A percentile compares a stretch with the other conserved stretches of the same genome.
Evolutionary conservation across 768 basidiomycete species (phyloP).

Genomic region (Tricholoma sp.): DNA sequence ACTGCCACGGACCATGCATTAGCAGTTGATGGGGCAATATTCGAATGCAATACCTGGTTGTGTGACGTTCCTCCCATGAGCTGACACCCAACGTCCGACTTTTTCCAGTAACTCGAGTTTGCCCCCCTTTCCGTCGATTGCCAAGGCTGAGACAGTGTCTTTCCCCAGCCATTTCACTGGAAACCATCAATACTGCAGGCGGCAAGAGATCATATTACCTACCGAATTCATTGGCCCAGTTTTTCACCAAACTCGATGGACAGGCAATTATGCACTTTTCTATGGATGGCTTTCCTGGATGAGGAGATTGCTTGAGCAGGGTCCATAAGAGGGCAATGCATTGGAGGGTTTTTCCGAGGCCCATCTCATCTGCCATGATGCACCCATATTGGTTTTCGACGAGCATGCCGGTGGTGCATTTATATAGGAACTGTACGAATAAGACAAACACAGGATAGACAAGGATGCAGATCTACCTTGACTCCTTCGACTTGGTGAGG

Average conservation of each 20-base stretch:
- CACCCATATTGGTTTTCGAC: slow-evolving; percentile 90
- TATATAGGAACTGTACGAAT: slow-evolving; percentile 80
- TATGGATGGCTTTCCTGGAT: slow-evolving; percentile 78
- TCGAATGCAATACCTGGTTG: slow-evolving; percentile 66
- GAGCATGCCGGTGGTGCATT: slow-evolving; percentile 90
- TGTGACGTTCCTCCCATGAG: slow-evolving; percentile 83
- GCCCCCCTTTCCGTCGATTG: slow-evolving; percentile 89
- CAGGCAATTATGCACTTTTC: slow-evolving; percentile 98
- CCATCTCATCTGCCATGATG: slow-evolving; percentile 99
- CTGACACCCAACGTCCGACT: slow-evolving; percentile 87
- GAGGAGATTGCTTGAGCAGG: slow-evolving; percentile 89
- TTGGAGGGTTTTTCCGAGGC: slow-evolving; percentile 93
- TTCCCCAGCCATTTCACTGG: slow-evolving; percentile 95
- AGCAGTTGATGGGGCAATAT: background rate
- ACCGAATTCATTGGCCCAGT: slow-evolving; percentile 98
- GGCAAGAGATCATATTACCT: slow-evolving; percentile 17
- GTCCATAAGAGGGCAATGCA: slow-evolving; percentile 97
- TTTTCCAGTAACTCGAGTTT: slow-evolving; percentile 75
- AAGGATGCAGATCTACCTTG: slow-evolving; percentile 52
- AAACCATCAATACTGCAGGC: background rate
- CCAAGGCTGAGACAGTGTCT: slow-evolving; percentile 74
- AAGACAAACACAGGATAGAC: slow-evolving; percentile 1
- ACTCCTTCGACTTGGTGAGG: slow-evolving; percentile 99
- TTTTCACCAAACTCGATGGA: slow-evolving; percentile 93
- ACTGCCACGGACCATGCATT: slow-evolving; percentile 41